A percentile compares a stretch with the other conserved stretches of the same genome.
phyloP scores from a whole-genome alignment of 257 asterid species.

The Capsicum pubescens region DNA sequence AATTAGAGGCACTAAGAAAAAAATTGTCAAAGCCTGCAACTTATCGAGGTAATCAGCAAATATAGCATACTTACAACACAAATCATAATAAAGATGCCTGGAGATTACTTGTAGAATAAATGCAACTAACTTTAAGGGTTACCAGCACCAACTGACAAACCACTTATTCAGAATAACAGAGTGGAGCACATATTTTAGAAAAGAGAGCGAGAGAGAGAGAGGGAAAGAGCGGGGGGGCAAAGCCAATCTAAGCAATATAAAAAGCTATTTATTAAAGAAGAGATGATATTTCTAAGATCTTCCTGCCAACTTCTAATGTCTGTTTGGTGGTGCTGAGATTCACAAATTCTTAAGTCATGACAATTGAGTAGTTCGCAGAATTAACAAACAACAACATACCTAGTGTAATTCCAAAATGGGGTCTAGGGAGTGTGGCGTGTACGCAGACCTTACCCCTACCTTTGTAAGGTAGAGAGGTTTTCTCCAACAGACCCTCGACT shows the following conservation, averaged over 20 bases:
- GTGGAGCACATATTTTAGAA: slow-evolving; percentile 3
- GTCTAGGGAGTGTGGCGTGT: not conserved
- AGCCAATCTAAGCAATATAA: not conserved
- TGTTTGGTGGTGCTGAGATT: not conserved
- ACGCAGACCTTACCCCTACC: no score
- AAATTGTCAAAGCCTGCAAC: not conserved
- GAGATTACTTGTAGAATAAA: not conserved
- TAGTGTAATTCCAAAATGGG: not conserved
- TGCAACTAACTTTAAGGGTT: not conserved
- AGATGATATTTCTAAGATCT: not conserved
- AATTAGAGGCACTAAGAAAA: slow-evolving; percentile 7
- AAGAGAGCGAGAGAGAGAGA: no score
- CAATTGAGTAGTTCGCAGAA: not conserved
- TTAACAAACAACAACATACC: not conserved
- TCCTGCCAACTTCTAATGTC: not conserved
- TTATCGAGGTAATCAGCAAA: slow-evolving; percentile 21
- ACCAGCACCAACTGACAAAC: not conserved
- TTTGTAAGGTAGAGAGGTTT: not conserved
- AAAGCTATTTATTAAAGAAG: not conserved
- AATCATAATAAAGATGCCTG: not conserved
- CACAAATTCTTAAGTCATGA: not conserved
- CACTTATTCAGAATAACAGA: not conserved
- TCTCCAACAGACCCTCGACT: not conserved
- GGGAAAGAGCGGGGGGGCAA: not conserved
- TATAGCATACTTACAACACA: slow-evolving; percentile 12